phyloP scores from a whole-genome alignment of 2,329 filamentous ascomycete species.

The Fusarium sacchari region DNA sequence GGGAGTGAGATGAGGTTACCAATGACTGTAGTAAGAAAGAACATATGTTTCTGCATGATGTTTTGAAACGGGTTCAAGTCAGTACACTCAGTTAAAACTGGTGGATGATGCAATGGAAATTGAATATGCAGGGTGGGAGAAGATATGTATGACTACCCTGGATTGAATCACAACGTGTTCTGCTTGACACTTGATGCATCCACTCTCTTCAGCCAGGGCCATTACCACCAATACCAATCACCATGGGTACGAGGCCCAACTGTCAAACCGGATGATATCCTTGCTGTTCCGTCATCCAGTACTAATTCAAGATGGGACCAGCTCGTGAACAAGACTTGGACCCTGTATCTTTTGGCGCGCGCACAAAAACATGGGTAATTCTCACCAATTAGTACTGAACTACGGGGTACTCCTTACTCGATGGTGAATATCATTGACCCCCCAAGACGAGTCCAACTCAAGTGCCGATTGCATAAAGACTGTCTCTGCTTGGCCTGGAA shows the following conservation, averaged over 20 bases:
- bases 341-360: constrained; percentile 29
- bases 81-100: neutral
- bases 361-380: constrained; percentile 17
- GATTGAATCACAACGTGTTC: constrained; percentile 24
- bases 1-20: constrained; percentile 11
- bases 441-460: neutral
- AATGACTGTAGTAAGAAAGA: constrained; percentile 10
- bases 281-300: constrained; percentile 34
- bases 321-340: constrained; percentile 37
- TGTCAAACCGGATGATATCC: constrained; percentile 32
- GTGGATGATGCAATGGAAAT: constrained; percentile 12
- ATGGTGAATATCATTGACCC: neutral
- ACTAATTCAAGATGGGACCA: constrained; percentile 30
- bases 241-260: constrained; percentile 9
- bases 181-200: neutral
- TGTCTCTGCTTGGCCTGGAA: neutral
- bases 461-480: neutral
- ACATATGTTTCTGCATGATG: neutral
- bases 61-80: constrained; percentile 1
- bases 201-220: neutral
- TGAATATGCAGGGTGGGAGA: constrained; percentile 9
- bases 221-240: neutral
- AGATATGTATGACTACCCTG: constrained; percentile 5
- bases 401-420: neutral
- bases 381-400: constrained; percentile 3